Conservation (phyloP, 2,329 filamentous ascomycete genomes). For the Orbilia blumenaviensis region DNA sequence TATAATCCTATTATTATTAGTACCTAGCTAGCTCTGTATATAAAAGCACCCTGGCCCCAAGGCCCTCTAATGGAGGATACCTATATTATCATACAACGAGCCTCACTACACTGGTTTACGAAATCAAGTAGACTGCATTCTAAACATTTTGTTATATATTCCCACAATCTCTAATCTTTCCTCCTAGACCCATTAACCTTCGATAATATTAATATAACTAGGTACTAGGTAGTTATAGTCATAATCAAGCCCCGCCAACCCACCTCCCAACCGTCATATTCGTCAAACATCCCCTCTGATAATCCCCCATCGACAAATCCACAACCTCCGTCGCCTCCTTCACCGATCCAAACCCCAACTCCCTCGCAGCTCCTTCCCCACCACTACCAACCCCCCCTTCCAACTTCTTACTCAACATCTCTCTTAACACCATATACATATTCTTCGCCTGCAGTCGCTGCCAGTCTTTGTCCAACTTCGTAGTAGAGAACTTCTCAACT, state of each 20-base stretch:
- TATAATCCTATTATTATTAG: too few relatives aligned
- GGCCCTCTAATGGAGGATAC: too few relatives aligned
- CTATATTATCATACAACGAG: too few relatives aligned
- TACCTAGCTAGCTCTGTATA: too few relatives aligned
- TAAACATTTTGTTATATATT: too few relatives aligned
- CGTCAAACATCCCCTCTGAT: conserved; percentile 21
- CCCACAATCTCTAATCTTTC: too few relatives aligned
- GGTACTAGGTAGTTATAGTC: too few relatives aligned
- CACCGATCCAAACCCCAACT: background rate
- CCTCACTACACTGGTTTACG: too few relatives aligned
- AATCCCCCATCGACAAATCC: conserved; percentile 14
- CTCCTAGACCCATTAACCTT: too few relatives aligned
- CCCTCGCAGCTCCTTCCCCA: background rate
- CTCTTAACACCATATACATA: conserved; percentile 27
- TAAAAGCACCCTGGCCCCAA: too few relatives aligned
- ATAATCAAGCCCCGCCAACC: background rate
- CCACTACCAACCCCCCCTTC: background rate
- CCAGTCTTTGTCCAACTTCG: conserved; percentile 1
- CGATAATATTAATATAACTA: too few relatives aligned
- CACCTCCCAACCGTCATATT: conserved; percentile 19
- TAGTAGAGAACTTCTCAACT: background rate
- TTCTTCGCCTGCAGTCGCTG: conserved; percentile 26
- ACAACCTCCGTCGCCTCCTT: background rate
- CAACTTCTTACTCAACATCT: conserved; percentile 21
- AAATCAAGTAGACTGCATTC: too few relatives aligned